Base-by-base conservation (phyloP, 495 filamentous ascomycete genomes). In the Sphaerosporella brunnea region DNA sequence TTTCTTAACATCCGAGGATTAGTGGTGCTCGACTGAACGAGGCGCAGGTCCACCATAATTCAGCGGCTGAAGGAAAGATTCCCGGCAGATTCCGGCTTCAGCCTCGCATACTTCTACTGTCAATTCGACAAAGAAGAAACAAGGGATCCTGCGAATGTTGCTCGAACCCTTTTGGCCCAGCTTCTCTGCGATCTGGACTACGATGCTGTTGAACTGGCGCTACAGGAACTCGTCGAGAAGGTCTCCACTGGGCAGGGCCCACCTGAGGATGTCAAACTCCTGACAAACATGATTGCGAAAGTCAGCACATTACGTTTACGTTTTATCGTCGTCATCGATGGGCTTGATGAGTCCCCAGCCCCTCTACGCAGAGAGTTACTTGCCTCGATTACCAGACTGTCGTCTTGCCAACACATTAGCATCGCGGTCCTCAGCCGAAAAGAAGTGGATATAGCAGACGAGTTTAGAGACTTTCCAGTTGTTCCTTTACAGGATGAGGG, bases 31-130 rank as follows among this genome's bases (percentile, higher is more conserved):
- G 28, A 15, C 7, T 37, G 4, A 18, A 11, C 18, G 7, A 8
- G 35, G 16, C 5, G 13, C 13, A 25, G 40, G 26, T 43, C 24
- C 20, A 25, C 11, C n/a, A 23, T 43, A 10, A 25, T 43, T 13
- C 8, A 43, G 19, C 40, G 23, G 23, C 24, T 25, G 7, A 19
- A 24, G 40, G 26, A 2, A n/a, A 43, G 13, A 10, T 20, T 37
- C 4, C 18, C 13, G 23, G 20, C 9, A 23, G 40, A 20, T 2
- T 18, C 13, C 21, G 24, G 40, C 11, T 43, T 43, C 28, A n/a
- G n/a, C n/a, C n/a, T n/a, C 37, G 21, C 21, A 13, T 43, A 43
- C 24, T 43, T 24, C 23, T 43, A 43, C 40, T 43, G 21, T 11
- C 21, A 43, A 11, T 43, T 16, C 24, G 13, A 13, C 19, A 24